Evolutionary conservation across 2,329 filamentous ascomycete species (phyloP), one percentile per base, ranked within the genome.

Genomic region (Fusarium caatingaense): DNA sequence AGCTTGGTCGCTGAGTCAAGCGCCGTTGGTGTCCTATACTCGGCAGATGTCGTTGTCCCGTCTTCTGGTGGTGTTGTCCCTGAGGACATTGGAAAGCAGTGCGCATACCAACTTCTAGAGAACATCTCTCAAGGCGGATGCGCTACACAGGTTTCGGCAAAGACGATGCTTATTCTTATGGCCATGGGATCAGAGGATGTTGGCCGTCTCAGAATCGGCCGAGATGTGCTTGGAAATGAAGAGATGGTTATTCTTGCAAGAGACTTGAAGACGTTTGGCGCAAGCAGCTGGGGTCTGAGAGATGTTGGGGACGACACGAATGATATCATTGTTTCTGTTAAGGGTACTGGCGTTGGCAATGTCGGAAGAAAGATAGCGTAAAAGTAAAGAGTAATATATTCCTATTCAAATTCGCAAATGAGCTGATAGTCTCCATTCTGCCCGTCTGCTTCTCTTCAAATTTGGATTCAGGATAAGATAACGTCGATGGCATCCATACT

Each of bases 101-200:
- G 93, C 78, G 96, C 96, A 18, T 93, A 92, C 78, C 94, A 98
- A 80, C 83, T 99, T 53, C 83, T 99, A 15, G 94, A 98, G 80
- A 87, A 89, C 23, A 91, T 98, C 66, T 88, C 88, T 54, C 88
- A 91, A 73, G 95, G 94, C 13, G 96, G 96, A 2, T 97, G 93
- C 78, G 92, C 93, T 5, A 91, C 90, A 56, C 85, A 85, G 16
- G 86, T 91, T 5, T 92, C 93, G 4, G 90, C 91, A 8, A 85
- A 88, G 5, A 95, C 91, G 0, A 86, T 97, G 69, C 80, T 99
- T 56, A 92, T 91, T 20, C 84, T 99, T 68, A 99, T 99, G 96
- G 93, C 94, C 34, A 98, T 99, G 96, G 96, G 96, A 0, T 93
- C 92, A 2, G 96, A 98, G 78, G 96, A 99, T 79, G 94, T 99